Evolutionary conservation across 148 eudicot species (phyloP).

Genomic region (Pouteria glomerata): DNA sequence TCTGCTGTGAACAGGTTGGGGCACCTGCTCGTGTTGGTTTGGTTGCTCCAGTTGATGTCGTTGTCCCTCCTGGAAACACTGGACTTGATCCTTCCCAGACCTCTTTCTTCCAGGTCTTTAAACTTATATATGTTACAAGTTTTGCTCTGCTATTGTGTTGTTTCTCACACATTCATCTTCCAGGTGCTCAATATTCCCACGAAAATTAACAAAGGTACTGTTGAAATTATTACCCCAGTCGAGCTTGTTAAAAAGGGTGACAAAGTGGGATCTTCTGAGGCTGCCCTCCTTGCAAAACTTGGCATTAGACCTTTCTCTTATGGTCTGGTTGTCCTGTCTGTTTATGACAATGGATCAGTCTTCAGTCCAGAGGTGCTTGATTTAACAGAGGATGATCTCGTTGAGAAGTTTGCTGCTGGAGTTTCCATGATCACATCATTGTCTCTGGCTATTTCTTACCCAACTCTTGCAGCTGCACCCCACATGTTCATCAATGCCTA

Average conservation of each 20-base stretch:
- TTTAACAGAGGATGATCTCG: slow-evolving; percentile 40
- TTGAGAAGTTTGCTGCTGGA: slow-evolving; percentile 35
- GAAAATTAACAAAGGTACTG: slow-evolving; percentile 55
- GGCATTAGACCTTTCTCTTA: slow-evolving; percentile 47
- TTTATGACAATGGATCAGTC: slow-evolving; percentile 46
- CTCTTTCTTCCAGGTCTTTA: slow-evolving; percentile 44
- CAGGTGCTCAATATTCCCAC: slow-evolving; percentile 54
- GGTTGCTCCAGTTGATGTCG: slow-evolving; percentile 45
- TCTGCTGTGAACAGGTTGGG: slow-evolving; percentile 28
- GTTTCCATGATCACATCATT: slow-evolving; percentile 31
- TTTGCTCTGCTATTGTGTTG: background rate
- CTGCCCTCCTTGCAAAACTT: slow-evolving; percentile 47
- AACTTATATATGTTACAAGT: background rate
- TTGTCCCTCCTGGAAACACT: slow-evolving; percentile 55
- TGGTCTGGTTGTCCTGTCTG: slow-evolving; percentile 36
- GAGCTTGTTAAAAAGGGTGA: slow-evolving; percentile 58
- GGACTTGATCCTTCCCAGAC: slow-evolving; percentile 58
- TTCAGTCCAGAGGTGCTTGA: slow-evolving; percentile 46
- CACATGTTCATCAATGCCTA: slow-evolving; percentile 49
- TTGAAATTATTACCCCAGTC: slow-evolving; percentile 50
- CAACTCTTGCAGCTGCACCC: slow-evolving; percentile 44
- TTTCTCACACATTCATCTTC: background rate
- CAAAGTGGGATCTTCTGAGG: slow-evolving; percentile 51
- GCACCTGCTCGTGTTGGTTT: slow-evolving; percentile 59
- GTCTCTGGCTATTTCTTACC: slow-evolving; percentile 36